phyloP scores from a whole-genome alignment of 345 rosid species.

The Cardamine resedifolia region DNA sequence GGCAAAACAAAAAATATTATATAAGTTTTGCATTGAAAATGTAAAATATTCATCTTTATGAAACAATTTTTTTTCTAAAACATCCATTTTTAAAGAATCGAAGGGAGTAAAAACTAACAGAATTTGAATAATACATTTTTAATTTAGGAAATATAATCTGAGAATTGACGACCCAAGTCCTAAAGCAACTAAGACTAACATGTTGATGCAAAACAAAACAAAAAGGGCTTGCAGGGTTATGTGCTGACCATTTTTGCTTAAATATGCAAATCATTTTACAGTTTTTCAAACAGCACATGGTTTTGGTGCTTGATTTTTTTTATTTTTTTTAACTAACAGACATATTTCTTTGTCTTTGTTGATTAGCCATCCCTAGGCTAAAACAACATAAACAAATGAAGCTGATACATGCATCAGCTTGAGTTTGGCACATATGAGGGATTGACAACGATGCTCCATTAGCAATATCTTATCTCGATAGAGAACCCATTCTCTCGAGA shows the following conservation, averaged over 20 bases:
- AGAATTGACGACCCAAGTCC: conserved; percentile 1
- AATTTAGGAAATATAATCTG: background rate
- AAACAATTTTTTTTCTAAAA: no score
- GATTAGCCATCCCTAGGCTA: conserved; percentile 37
- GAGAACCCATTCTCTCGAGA: conserved; percentile 18
- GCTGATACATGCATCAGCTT: conserved; percentile 36
- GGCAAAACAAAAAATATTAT: no score
- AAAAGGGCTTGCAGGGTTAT: conserved; percentile 18
- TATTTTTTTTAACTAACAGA: conserved; percentile 15
- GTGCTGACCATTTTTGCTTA: conserved; percentile 15
- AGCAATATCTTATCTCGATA: conserved; percentile 12
- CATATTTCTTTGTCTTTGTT: conserved; percentile 25
- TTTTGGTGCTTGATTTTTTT: conserved; percentile 29
- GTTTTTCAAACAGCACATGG: conserved; percentile 18
- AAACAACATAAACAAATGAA: conserved; percentile 28
- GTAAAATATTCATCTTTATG: no score
- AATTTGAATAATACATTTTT: conserved; percentile 11
- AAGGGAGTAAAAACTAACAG: background rate
- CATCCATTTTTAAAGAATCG: no score
- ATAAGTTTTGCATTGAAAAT: no score
- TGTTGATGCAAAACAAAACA: conserved; percentile 14
- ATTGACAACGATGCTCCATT: conserved; percentile 25
- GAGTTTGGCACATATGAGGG: conserved; percentile 22
- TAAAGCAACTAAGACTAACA: conserved; percentile 10
- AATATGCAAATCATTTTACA: conserved; percentile 11